Percentiles rank a stretch among this genome's conserved stretches.
Evolutionary conservation across 179 eudicot genomes (phyloP).

Genomic region (Silene noctiflora): DNA sequence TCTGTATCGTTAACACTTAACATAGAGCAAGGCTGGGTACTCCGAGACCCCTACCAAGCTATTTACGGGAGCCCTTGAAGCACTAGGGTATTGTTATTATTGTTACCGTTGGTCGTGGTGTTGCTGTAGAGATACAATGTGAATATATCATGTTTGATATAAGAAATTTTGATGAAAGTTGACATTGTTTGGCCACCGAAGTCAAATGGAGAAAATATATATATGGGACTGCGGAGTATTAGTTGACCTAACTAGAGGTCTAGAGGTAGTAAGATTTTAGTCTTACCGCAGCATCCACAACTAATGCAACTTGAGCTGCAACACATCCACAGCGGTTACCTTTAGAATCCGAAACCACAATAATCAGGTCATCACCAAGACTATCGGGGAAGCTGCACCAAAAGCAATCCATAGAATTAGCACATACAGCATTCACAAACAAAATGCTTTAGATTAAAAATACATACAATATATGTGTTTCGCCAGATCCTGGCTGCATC

Average conservation of each 20-base stretch:
- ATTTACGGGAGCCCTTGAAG: background rate
- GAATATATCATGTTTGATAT: background rate
- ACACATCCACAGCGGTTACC: constrained; percentile 69
- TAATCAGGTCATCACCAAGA: constrained; percentile 65
- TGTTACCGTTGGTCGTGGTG: background rate
- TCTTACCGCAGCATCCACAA: constrained; percentile 63
- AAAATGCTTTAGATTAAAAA: background rate
- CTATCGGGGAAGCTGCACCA: constrained; percentile 76
- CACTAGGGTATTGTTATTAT: background rate
- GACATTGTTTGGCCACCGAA: background rate
- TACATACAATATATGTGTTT: constrained; percentile 79
- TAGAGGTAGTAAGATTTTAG: background rate
- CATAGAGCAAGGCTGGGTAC: background rate
- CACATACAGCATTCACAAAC: background rate
- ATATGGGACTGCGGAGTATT: background rate
- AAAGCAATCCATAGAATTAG: constrained; percentile 11
- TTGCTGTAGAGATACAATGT: background rate
- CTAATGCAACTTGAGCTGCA: constrained; percentile 74
- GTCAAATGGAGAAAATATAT: background rate
- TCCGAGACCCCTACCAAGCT: background rate
- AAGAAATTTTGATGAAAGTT: background rate
- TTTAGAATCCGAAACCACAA: constrained; percentile 66
- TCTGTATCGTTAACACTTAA: background rate
- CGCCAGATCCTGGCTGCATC: constrained; percentile 89
- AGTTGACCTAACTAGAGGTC: background rate